Conservation (phyloP, 257 asterid species). For the Leonotis leonurus region DNA sequence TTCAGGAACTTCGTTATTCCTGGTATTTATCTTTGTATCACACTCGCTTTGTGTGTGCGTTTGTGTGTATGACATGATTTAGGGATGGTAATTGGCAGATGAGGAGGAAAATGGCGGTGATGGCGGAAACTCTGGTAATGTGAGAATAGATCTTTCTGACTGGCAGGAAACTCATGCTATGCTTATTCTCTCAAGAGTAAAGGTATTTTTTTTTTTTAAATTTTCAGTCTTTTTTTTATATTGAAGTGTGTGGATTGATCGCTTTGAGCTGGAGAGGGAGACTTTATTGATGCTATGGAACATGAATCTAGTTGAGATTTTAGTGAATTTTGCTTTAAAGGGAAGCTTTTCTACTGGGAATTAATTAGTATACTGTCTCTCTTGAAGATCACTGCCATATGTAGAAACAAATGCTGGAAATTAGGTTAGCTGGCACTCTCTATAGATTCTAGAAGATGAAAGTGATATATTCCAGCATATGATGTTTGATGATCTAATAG, state of each 20-base stretch:
- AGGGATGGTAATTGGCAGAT: conserved; percentile 16
- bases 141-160: conserved; percentile 64
- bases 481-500: background rate
- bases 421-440: no score
- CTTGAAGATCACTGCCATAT: background rate
- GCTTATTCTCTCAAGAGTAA: conserved; percentile 66
- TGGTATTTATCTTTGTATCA: conserved; percentile 25
- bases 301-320: background rate
- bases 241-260: no score
- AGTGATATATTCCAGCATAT: background rate
- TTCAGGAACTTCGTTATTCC: conserved; percentile 54
- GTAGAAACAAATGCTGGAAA: no score
- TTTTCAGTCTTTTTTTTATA: no score
- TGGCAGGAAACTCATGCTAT: conserved; percentile 88
- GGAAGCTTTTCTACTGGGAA: background rate
- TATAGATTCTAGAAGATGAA: no score
- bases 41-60: background rate
- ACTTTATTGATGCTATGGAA: background rate
- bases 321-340: background rate
- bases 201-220: conserved; percentile 28
- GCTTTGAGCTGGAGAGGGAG: background rate
- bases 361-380: background rate
- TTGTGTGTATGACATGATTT: background rate
- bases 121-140: conserved; percentile 32
- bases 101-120: conserved; percentile 36